Evolutionary conservation across 148 eudicot genomes (phyloP).

Genomic region (Nyssa sinensis): DNA sequence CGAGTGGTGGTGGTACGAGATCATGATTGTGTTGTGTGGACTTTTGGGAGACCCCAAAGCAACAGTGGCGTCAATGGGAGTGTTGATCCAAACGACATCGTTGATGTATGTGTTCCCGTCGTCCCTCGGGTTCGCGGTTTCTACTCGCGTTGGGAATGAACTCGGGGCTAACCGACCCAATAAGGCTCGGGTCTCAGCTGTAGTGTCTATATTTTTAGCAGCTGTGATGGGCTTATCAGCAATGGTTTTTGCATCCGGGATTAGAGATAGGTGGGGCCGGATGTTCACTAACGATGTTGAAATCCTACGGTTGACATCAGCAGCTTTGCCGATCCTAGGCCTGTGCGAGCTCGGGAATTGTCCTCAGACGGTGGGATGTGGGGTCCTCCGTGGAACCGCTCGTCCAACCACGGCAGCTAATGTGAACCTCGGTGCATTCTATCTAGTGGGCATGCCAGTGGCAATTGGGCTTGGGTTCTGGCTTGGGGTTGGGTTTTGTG

Average conservation of each 20-base stretch:
- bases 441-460: constrained; percentile 64
- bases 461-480: constrained; percentile 60
- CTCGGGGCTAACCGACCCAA: constrained; percentile 63
- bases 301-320: constrained; percentile 55
- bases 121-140: constrained; percentile 65
- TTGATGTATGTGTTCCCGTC: constrained; percentile 75
- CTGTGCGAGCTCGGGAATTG: constrained; percentile 84
- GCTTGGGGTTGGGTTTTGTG: constrained; percentile 51
- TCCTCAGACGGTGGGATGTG: constrained; percentile 73
- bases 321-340: constrained; percentile 62
- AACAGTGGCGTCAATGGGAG: constrained; percentile 81
- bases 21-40: constrained; percentile 83
- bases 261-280: constrained; percentile 52
- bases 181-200: constrained; percentile 47
- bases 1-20: constrained; percentile 98
- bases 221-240: constrained; percentile 54
- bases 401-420: constrained; percentile 66
- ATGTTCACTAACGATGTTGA: constrained; percentile 49
- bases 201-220: constrained; percentile 42
- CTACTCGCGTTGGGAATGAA: constrained; percentile 76
- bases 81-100: constrained; percentile 75
- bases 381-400: constrained; percentile 74
- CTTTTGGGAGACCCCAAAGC: constrained; percentile 59
- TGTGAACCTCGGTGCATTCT: constrained; percentile 64
- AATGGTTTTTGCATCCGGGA: constrained; percentile 39